These are phyloP conservation scores for Dictyostelium capitatum DNA, from an alignment of 78 protist genomes.

Conservation along the genomic window DNA sequence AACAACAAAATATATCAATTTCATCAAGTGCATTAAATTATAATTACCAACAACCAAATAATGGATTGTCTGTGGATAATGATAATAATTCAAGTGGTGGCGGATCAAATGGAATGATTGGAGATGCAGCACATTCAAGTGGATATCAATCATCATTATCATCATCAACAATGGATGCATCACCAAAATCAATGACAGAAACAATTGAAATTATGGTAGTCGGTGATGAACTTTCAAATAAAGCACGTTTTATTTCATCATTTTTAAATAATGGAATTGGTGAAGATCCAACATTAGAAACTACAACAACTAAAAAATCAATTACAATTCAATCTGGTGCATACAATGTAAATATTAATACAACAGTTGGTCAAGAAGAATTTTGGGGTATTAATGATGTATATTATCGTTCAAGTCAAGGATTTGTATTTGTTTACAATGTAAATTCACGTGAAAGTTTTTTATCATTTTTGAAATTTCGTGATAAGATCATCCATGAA, in stretches of 20 bases:
- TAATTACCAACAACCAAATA: not conserved
- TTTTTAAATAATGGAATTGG: slow-evolving; percentile 50
- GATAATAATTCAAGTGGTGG: not conserved
- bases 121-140: not conserved
- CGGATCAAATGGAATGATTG: not conserved
- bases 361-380: slow-evolving; percentile 64
- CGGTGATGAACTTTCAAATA: slow-evolving; percentile 57
- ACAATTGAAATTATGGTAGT: slow-evolving; percentile 56
- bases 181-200: slow-evolving; percentile 9
- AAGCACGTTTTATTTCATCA: slow-evolving; percentile 40
- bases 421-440: slow-evolving; percentile 69
- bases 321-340: slow-evolving; percentile 51
- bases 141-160: not conserved
- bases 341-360: slow-evolving; percentile 53
- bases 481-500: slow-evolving; percentile 66
- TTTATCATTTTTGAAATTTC: slow-evolving; percentile 9
- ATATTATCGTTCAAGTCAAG: slow-evolving; percentile 55
- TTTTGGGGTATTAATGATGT: slow-evolving; percentile 76
- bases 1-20: slow-evolving; percentile 3
- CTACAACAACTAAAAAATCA: slow-evolving; percentile 12
- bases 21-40: slow-evolving; percentile 6
- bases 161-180: not conserved
- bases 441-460: slow-evolving; percentile 57
- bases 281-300: slow-evolving; percentile 32
- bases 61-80: too few species aligned